Base-by-base conservation (phyloP, 2,329 filamentous ascomycete genomes). In the Fusarium drepaniforme region DNA sequence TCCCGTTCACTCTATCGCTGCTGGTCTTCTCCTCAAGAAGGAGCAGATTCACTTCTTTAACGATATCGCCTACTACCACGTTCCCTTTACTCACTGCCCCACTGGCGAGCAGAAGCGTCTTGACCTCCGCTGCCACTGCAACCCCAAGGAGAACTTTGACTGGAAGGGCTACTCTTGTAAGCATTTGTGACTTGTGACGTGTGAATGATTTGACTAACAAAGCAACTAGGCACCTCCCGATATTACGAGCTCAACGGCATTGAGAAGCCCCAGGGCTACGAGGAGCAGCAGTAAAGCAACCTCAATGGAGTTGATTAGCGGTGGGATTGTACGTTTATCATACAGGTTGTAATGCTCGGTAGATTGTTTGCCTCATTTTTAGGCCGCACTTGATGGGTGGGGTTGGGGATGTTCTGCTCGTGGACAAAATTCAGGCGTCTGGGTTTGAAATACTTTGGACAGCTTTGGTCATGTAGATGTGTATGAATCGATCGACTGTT, bases 121-220 rank as follows among this genome's bases (percentile, higher is more conserved):
- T 66, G 93, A 98, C 76, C 91, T 96, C 77, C 96, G 94, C 82
- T 99, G 97, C 84, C 93, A 96, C 84, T 99, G 97, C 86, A 95
- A 99, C 81, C 96, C 97, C 9, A 92, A 93, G 80, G 94, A 98
- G 70, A 99, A 99, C 87, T 99, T 99, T 88, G 97, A 99, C 85
- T 99, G 97, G 97, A 98, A 98, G 85, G 94, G 94, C 63, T 98
- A 98, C 83, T 98, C 95, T 83, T 98, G 96, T 97, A 90, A 88
- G 94, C 28, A 40, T 56, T 40, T 13, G 18, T 51, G 35, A 8
- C 15, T 11, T 8, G 30, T 3, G 4, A 5, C 4, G 15, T 11
- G 3, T 8, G 18, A 18, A 49, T 15, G 56, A 60, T 11, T 18
- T 46, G 4, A 21, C 72, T 80, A 57, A 80, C 61, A 8, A 11